Evolutionary conservation across 1,284 basidiomycete genomes (phyloP).

Genomic region (Xerocomus cyaneibrunnescens): DNA sequence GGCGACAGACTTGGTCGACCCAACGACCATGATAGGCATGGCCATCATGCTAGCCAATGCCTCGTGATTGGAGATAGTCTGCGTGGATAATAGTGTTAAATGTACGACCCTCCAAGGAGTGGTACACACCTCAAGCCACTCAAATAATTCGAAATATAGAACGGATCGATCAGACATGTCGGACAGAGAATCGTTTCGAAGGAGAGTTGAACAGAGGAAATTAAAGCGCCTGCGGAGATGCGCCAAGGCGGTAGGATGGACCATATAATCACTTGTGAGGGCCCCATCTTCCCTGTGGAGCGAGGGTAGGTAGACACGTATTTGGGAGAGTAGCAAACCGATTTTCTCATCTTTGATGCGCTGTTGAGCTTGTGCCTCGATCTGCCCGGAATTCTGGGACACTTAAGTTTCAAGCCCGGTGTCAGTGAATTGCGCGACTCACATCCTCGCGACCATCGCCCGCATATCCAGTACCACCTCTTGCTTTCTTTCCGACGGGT

Average conservation of each 20-base stretch:
- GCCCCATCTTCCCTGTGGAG: slow-evolving; percentile 69
- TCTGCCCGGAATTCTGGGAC: slow-evolving; percentile 70
- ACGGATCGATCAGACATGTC: slow-evolving; percentile 88
- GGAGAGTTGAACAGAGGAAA: slow-evolving; percentile 76
- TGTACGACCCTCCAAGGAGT: background rate
- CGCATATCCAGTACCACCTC: slow-evolving; percentile 82
- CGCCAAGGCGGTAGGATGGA: slow-evolving; percentile 85
- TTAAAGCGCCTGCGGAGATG: slow-evolving; percentile 89
- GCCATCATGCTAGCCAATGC: slow-evolving; percentile 91
- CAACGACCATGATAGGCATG: slow-evolving; percentile 89
- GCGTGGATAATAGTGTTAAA: slow-evolving; percentile 3
- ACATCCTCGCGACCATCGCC: slow-evolving; percentile 81
- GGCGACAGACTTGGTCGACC: slow-evolving; percentile 61
- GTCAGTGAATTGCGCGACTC: slow-evolving; percentile 34
- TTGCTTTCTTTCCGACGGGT: slow-evolving; percentile 57
- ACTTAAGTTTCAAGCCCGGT: slow-evolving; percentile 2
- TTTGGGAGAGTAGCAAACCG: slow-evolving; percentile 61
- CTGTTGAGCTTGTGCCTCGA: slow-evolving; percentile 73
- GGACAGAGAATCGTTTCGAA: slow-evolving; percentile 86
- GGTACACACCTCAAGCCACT: slow-evolving; percentile 80
- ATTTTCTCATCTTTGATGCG: slow-evolving; percentile 69
- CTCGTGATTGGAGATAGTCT: slow-evolving; percentile 90
- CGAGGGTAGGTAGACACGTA: slow-evolving; percentile 79
- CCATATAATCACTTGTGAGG: slow-evolving; percentile 81
- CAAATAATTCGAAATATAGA: slow-evolving; percentile 85